Evolutionary conservation across 2,329 filamentous ascomycete genomes (phyloP), one percentile per base, ranked within the genome.

Genomic region (Penicillium sp.): DNA sequence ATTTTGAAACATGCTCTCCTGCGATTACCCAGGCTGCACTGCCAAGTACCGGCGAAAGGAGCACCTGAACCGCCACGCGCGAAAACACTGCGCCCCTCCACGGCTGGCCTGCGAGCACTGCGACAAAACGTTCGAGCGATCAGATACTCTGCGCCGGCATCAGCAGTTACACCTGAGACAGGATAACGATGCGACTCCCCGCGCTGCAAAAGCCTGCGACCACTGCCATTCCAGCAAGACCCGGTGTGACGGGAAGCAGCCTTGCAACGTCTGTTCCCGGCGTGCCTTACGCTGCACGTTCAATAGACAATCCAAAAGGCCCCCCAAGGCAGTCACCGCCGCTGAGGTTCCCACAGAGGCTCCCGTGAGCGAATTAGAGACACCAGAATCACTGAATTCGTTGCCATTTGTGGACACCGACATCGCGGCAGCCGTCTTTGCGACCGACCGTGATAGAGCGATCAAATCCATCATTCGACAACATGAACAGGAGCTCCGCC

Each of bases 11-110:
- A 57, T 57, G 55, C 26, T 57, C 49, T 23, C 35, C 31, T 57
- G 55, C 55, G 55, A 57, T 21, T 50, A 63, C 19, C 61, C 53
- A 1, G 64, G 61, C 19, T 68, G 66, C 51, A 46, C 47, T 31
- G 51, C 61, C 19, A 54, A 54, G 44, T 68, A 68, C 47, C 61
- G 61, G 23, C 63, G 63, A 31, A 65, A 64, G 19, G 65, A 67
- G 46, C 66, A 68, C 52, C 52, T 67, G 13, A 62, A 52, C 6
- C 66, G 66, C 4, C 66, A 68, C 9, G 31, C 55, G 1, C 19
- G 31, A 8, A 57, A 57, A 23, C 55, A 57, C 21, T 7, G 17
- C 9, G 46, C 30, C 7, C 7, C 19, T 3, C 21, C 19, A 13
- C 46, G 45, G 13, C 23, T 57, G 5, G 29, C 55, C n/a, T 57